Conservation (phyloP, 164 flowering plant genomes). For the Pachysandra terminalis region DNA sequence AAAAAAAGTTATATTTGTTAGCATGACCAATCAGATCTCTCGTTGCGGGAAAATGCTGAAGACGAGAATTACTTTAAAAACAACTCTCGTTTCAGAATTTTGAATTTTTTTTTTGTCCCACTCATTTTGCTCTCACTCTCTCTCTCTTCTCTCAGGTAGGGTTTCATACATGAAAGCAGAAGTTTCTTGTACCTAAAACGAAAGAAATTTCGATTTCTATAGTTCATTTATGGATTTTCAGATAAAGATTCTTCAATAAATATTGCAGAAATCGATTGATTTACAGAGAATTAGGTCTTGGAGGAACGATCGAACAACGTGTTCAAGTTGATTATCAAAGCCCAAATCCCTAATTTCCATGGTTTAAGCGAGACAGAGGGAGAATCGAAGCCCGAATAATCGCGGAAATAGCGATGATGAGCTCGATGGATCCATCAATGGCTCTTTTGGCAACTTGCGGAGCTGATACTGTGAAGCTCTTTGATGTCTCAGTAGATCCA, state of each 20-base stretch:
- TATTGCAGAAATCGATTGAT: too few species aligned
- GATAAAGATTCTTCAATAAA: too few species aligned
- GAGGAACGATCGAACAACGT: too few species aligned
- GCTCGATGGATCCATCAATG: conserved; percentile 49
- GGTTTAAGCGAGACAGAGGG: neutral
- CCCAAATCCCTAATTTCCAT: neutral
- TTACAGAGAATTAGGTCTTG: neutral
- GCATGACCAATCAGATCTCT: too few species aligned
- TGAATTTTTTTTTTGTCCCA: too few species aligned
- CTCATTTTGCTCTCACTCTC: neutral
- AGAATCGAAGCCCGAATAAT: neutral
- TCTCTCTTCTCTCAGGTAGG: conserved; percentile 16
- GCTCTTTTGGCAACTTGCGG: conserved; percentile 70
- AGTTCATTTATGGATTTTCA: too few species aligned
- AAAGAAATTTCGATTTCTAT: too few species aligned
- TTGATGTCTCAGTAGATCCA: conserved; percentile 58
- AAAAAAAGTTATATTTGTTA: too few species aligned
- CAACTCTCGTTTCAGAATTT: too few species aligned
- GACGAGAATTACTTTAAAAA: too few species aligned
- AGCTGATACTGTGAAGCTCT: conserved; percentile 90
- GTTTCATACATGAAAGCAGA: neutral
- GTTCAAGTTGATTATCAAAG: neutral
- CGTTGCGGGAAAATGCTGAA: too few species aligned
- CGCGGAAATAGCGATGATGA: conserved; percentile 25
- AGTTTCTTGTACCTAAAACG: too few species aligned